Base-by-base conservation (phyloP, 495 filamentous ascomycete genomes). In the Cercophora newfieldiana region DNA sequence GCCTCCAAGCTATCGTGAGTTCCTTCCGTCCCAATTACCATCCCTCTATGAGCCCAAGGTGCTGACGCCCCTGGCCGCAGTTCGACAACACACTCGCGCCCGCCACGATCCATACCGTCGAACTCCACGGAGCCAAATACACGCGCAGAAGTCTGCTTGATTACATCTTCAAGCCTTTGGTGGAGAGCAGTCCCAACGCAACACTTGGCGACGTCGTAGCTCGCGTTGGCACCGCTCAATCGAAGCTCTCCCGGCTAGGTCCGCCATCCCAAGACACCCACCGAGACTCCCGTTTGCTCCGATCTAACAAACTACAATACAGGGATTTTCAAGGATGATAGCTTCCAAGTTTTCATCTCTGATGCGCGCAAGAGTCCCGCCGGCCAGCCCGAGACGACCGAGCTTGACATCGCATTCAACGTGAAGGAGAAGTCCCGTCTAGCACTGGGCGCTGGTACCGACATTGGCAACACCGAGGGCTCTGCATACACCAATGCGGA, bases 311-410 rank as follows among this genome's bases (percentile, higher is more conserved):
- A 28, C 47, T 16, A 49, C 22, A 74, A 58, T 74, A 66, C 68
- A 94, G 93, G 92, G 68, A 90, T 99, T 71, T 97, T 94, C 81
- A 89, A 95, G 50, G 85, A 96, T 49, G 86, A 91, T 29, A 86
- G 88, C n/a, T 90, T 96, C 57, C 83, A 86, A 6, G 84, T 94
- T 60, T 93, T 89, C 78, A 79, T 97, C 61, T 91, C 95, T 75
- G 85, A 88, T 18, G 88, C 90, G 26, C 65, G 59, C 25, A 48
- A 64, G 7, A 64, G 66, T 16, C 37, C 84, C 25, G 85, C 88
- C 51, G 82, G 85, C 10, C 81, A 86, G 30, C 78, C 83, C 18
- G 84, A 84, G 6, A 83, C 86, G 18, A 90, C 90, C 14, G 92
- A 94, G 67, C 82, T 97, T 71, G 88, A 92, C 66, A 83, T 96